Base-by-base conservation (phyloP, 768 basidiomycete genomes). In the Tylopilus subfusipes region DNA sequence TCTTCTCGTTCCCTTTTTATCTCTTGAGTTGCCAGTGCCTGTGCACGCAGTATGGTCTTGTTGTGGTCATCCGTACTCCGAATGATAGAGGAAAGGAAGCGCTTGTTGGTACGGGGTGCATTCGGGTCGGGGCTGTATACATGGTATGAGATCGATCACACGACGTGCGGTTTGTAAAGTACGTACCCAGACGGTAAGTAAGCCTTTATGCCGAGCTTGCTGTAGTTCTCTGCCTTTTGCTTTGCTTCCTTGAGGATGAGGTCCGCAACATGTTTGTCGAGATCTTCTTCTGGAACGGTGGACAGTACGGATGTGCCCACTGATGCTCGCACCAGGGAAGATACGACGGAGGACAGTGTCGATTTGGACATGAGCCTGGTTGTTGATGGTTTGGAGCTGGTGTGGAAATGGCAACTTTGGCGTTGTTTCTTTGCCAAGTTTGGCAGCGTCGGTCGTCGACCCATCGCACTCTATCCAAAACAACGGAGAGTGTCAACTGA, bases 61-160 rank as follows among this genome's bases (percentile, higher is more conserved):
- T 99, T 99, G 66, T 99, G 97, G 53, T 95, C 95, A 67, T 97
- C 95, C 5, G 97, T 97, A 60, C 83, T 93, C 61, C 86, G 84
- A 53, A 99, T 94, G 56, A 99, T 93, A 21, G 87, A 85, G 0
- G 83, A 80, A 24, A 91, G 73, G 66, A 91, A 91, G 0, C 89
- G 88, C 65, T 91, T 91, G 73, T 91, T 90, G 31, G 95, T 72
- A 60, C 81, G 84, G 0, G 92, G 92, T 2, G 83, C 85, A 69
- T 85, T 85, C 59, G 77, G 81, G 63, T 91, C 89, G 6, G 80
- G 70, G 52, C 86, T 90, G 60, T 29, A 53, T 13, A 16, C 29
- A 42, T 21, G 40, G 55, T 19, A 50, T 39, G 4, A 58, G 25
- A 34, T 31, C 6, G 7, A 40, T n/a, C 24, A 36, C n/a, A 5